Percentiles rank a stretch among this genome's conserved stretches.
Evolutionary conservation across 805 yeast genomes (phyloP).

Genomic region (Teunomyces pallodes): DNA sequence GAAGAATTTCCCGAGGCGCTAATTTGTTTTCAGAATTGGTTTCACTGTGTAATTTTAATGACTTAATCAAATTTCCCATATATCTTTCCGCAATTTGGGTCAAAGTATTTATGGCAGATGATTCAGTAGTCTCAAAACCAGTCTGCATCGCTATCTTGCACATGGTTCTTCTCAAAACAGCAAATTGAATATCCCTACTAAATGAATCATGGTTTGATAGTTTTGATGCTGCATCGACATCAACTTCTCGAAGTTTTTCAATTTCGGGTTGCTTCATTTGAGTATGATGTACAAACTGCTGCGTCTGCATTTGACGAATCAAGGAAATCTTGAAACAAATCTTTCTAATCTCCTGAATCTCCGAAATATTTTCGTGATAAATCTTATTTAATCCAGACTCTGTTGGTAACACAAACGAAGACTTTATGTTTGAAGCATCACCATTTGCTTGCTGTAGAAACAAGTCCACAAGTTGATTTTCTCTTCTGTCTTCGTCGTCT

Average conservation of each 20-base stretch:
- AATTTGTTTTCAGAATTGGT: slow-evolving; percentile 49
- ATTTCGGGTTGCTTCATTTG: slow-evolving; percentile 71
- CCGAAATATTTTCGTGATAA: slow-evolving; percentile 62
- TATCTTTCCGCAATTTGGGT: slow-evolving; percentile 84
- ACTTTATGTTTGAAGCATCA: slow-evolving; percentile 21
- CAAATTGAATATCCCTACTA: slow-evolving; percentile 59
- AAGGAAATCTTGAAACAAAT: slow-evolving; percentile 85
- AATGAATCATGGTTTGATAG: slow-evolving; percentile 64
- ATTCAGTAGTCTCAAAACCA: slow-evolving; percentile 85
- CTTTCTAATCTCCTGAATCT: slow-evolving; percentile 85
- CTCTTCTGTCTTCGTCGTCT: slow-evolving; percentile 37
- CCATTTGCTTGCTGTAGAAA: slow-evolving; percentile 26
- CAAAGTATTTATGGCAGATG: slow-evolving; percentile 71
- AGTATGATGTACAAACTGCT: slow-evolving; percentile 68
- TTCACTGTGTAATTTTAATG: slow-evolving; percentile 71
- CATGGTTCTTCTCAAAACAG: slow-evolving; percentile 64
- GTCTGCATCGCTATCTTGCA: slow-evolving; percentile 84
- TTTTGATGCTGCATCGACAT: slow-evolving; percentile 80
- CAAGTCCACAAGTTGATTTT: slow-evolving; percentile 34
- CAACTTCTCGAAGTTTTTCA: slow-evolving; percentile 59
- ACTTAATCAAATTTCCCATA: slow-evolving; percentile 67
- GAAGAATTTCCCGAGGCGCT: slow-evolving; percentile 44
- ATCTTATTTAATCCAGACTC: slow-evolving; percentile 59
- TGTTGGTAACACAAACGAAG: slow-evolving; percentile 32
- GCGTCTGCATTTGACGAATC: slow-evolving; percentile 87